Base-by-base conservation (phyloP, 306 rosid genomes). In the Dryas octopetala region DNA sequence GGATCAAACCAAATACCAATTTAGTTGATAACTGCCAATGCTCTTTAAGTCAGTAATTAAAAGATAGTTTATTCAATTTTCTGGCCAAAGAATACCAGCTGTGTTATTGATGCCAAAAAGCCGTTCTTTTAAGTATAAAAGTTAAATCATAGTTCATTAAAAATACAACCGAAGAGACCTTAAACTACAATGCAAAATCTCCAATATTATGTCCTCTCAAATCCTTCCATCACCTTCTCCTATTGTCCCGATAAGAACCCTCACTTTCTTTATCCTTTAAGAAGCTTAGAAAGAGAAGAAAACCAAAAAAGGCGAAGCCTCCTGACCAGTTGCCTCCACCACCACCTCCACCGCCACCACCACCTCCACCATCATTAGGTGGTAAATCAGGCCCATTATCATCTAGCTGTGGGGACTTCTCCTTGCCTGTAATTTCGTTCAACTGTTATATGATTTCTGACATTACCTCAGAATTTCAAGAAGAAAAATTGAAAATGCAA, bases 251-350 rank as follows among this genome's bases (percentile, higher is more conserved):
- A 79, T 94, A 88, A 1, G 86, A 26, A 5, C 85, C 93, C 50
- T 96, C 99, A 7, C 80, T 74, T 85, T 96, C 99, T 84, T 81
- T 92, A 75, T 96, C 99, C 83, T 90, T 96, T 66, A 96, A 26
- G 77, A 96, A 85, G 72, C 99, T 96, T 47, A 96, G 86, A 79
- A 96, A 92, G 62, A 96, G 93, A 62, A 96, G 98, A 84, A 96
- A 96, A 8, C 99, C 98, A 38, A 96, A 96, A 79, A 96, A 92
- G 89, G 91, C 91, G 77, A 96, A 96, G 38, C 99, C 99, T 28
- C 99, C 98, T 0, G 97, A 90, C 91, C 91, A 95, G 75, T 89
- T 89, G 79, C 99, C 99, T 23, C 99, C 98, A 0, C 99, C 98
- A 2, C 99, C 98, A 0, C 97, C 99, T 1, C 99, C 99, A 0